These are phyloP conservation scores for Sporisorium exsertum DNA, from an alignment of 1,284 basidiomycete species.

Conservation along the genomic window DNA sequence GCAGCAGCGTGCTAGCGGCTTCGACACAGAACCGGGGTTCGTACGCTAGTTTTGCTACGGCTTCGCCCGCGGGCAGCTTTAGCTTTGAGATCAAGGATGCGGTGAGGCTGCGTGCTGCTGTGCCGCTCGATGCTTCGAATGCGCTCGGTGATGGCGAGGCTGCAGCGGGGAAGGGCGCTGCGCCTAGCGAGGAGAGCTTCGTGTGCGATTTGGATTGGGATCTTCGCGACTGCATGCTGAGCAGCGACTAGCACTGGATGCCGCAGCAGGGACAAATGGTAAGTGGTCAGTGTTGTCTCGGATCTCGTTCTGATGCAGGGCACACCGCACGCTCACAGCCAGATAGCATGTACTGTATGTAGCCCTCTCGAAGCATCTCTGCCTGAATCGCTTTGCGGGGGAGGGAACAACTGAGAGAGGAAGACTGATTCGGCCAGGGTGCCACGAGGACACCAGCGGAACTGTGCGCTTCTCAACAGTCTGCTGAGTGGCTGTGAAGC, in stretches of 20 bases:
- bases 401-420: too few species aligned
- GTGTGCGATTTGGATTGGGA: conserved; percentile 32
- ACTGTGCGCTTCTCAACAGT: too few species aligned
- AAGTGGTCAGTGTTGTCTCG: neutral
- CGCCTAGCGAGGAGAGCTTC: conserved; percentile 12
- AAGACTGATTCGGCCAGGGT: too few species aligned
- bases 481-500: too few species aligned
- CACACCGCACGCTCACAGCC: too few species aligned
- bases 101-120: conserved; percentile 8
- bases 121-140: neutral
- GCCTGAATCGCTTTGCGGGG: too few species aligned
- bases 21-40: neutral
- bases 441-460: too few species aligned
- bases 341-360: too few species aligned
- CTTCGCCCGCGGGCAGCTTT: conserved; percentile 30
- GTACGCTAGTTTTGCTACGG: conserved; percentile 3
- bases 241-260: neutral
- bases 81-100: conserved; percentile 45
- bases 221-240: conserved; percentile 6
- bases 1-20: conserved; percentile 11
- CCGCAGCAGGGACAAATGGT: neutral
- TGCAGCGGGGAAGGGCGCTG: neutral
- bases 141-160: neutral
- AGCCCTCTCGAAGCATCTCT: too few species aligned
- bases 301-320: too few species aligned